These are phyloP conservation scores for Cardamine occulta DNA, from an alignment of 345 rosid genomes.

Conservation along the genomic window DNA sequence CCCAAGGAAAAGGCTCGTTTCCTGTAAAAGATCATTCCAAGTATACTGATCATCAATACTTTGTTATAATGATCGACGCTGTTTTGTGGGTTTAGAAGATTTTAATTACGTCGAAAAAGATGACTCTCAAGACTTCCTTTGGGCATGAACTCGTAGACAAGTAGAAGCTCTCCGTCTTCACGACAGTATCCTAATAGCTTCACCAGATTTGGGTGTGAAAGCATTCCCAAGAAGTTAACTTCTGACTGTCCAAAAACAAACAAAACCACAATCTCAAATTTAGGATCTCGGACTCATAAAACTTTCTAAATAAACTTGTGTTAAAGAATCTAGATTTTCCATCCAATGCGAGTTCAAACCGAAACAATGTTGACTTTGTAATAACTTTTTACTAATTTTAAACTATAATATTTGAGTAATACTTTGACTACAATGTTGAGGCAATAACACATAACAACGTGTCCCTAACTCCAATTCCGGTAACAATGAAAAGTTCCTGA, in stretches of 20 bases:
- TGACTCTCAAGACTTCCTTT: slow-evolving; percentile 84
- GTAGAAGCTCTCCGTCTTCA: slow-evolving; percentile 73
- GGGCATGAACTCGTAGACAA: slow-evolving; percentile 83
- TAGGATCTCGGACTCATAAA: neutral
- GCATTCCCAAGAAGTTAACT: slow-evolving; percentile 77
- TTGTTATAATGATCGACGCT: neutral
- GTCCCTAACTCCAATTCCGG: neutral
- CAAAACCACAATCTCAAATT: slow-evolving; percentile 18
- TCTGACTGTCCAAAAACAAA: slow-evolving; percentile 61
- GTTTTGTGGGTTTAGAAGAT: slow-evolving; percentile 10
- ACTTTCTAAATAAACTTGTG: neutral
- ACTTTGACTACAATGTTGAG: neutral
- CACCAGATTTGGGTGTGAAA: slow-evolving; percentile 82
- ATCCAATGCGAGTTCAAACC: neutral
- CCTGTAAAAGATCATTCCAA: slow-evolving; percentile 27
- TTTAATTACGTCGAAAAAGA: slow-evolving; percentile 73
- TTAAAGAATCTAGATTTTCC: neutral
- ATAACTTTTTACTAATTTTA: neutral
- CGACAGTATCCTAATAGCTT: slow-evolving; percentile 77
- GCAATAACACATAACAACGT: slow-evolving; percentile 25
- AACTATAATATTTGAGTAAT: no score
- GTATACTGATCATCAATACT: neutral
- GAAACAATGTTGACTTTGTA: slow-evolving; percentile 7
- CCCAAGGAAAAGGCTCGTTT: slow-evolving; percentile 79
- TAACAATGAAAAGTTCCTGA: neutral